phyloP scores from a whole-genome alignment of 495 filamentous ascomycete species.

The Penicillium arizonense region DNA sequence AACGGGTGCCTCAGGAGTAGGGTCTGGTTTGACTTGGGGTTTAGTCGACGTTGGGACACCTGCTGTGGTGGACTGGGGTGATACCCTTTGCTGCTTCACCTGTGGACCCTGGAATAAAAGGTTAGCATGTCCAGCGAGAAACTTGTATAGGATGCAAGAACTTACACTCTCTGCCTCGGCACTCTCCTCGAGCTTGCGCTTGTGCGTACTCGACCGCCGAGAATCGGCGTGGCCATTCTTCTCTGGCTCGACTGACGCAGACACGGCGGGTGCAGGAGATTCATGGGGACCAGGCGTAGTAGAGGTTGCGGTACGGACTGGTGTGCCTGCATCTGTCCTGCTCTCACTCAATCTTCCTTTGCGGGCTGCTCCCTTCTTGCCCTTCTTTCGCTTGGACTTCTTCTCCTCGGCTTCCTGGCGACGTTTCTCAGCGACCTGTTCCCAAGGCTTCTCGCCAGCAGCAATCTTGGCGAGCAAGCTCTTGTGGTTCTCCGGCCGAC shows the following conservation, averaged over 20 bases:
- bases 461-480: slow-evolving; percentile 69
- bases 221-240: slow-evolving; percentile 33
- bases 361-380: slow-evolving; percentile 42
- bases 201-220: slow-evolving; percentile 34
- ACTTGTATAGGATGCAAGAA: neutral
- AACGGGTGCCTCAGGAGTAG: slow-evolving; percentile 17
- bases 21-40: slow-evolving; percentile 35
- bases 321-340: slow-evolving; percentile 35
- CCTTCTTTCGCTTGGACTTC: slow-evolving; percentile 45
- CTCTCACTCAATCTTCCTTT: slow-evolving; percentile 42
- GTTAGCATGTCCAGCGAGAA: slow-evolving; percentile 6
- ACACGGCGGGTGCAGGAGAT: slow-evolving; percentile 18
- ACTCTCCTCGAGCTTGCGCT: slow-evolving; percentile 45
- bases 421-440: slow-evolving; percentile 58
- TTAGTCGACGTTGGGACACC: slow-evolving; percentile 14
- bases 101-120: slow-evolving; percentile 33
- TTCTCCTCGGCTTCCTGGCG: slow-evolving; percentile 50
- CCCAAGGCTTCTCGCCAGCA: slow-evolving; percentile 84
- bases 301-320: slow-evolving; percentile 29
- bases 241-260: slow-evolving; percentile 31
- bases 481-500: slow-evolving; percentile 77
- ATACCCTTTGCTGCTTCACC: slow-evolving; percentile 39
- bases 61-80: slow-evolving; percentile 21
- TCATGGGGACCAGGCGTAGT: slow-evolving; percentile 26
- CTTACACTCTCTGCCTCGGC: slow-evolving; percentile 37